Percentiles rank a stretch among this genome's conserved stretches.
Conservation (phyloP, 352 stramenopile genomes). For the Globisporangium lucens region DNA sequence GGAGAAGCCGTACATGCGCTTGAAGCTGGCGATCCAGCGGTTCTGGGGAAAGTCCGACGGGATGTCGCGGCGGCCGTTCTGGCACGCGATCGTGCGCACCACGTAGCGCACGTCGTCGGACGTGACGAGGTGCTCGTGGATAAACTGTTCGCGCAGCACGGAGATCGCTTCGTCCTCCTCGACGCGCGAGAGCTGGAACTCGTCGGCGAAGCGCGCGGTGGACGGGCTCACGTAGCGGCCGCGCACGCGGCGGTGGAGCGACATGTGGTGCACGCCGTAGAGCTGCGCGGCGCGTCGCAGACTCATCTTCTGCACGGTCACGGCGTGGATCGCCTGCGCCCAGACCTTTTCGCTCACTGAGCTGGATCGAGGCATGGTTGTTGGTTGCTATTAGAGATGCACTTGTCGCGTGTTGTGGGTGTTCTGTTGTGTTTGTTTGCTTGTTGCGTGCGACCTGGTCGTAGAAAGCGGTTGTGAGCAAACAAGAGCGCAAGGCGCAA, state of each 20-base stretch:
- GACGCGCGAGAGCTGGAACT: conserved; percentile 38
- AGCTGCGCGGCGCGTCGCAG: conserved; percentile 33
- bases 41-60: conserved; percentile 41
- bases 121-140: conserved; percentile 36
- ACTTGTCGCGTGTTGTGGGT: not conserved
- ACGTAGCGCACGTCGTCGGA: conserved; percentile 56
- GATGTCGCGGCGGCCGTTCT: conserved; percentile 36
- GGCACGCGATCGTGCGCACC: conserved; percentile 50
- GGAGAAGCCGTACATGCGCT: conserved; percentile 47
- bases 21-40: conserved; percentile 54
- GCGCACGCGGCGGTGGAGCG: conserved; percentile 26
- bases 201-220: conserved; percentile 2
- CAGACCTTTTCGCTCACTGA: conserved; percentile 36
- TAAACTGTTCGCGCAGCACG: conserved; percentile 51
- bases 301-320: conserved; percentile 46
- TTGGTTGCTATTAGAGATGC: not conserved
- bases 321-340: conserved; percentile 38
- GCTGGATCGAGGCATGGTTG: conserved; percentile 19
- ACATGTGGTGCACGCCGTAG: conserved; percentile 51
- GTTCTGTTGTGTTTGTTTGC: conserved; percentile 7
- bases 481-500: not conserved
- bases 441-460: conserved; percentile 9
- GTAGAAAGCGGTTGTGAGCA: conserved; percentile 5
- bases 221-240: conserved; percentile 11
- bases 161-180: conserved; percentile 48